A percentile compares a stretch with the other conserved stretches of the same genome.
These are phyloP conservation scores for Cicer yamashitae DNA, from an alignment of 306 rosid genomes.

Conservation along the genomic window DNA sequence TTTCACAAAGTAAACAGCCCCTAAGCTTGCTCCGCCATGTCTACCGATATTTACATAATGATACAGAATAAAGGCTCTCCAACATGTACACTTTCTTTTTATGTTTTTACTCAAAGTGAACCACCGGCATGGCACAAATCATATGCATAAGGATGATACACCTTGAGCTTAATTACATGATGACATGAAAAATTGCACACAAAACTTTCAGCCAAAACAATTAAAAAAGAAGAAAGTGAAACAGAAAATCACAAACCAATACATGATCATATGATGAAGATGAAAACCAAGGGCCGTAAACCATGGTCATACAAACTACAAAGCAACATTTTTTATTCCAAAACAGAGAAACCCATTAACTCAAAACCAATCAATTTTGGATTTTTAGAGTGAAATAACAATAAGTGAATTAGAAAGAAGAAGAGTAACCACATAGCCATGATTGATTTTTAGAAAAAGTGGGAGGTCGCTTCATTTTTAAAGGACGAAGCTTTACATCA, in stretches of 20 bases:
- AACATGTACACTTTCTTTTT: not conserved
- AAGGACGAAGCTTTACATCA: conserved; percentile 52
- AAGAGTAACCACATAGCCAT: conserved; percentile 45
- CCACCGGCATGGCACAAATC: conserved; percentile 17
- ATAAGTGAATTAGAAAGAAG: conserved; percentile 36
- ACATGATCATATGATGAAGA: conserved; percentile 41
- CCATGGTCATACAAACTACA: conserved; percentile 18
- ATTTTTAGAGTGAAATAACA: conserved; percentile 29
- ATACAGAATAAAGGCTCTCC: not conserved
- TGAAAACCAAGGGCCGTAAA: conserved; percentile 12
- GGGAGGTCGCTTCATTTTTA: conserved; percentile 51
- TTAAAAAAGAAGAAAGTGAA: conserved; percentile 1
- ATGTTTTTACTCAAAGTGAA: not conserved
- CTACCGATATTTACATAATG: not conserved
- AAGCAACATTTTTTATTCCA: conserved; percentile 20
- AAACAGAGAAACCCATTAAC: conserved; percentile 39
- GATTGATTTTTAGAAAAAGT: conserved; percentile 51
- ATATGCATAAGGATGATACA: conserved; percentile 12
- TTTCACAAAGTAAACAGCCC: no score
- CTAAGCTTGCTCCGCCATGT: no score
- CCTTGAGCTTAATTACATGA: not conserved
- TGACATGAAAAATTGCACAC: conserved; percentile 5
- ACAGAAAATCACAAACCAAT: conserved; percentile 36
- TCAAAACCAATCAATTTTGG: conserved; percentile 35
- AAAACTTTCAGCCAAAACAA: conserved; percentile 5